These are phyloP conservation scores for Suillus fuscotomentosus DNA, from an alignment of 768 basidiomycete species.

Conservation along the genomic window DNA sequence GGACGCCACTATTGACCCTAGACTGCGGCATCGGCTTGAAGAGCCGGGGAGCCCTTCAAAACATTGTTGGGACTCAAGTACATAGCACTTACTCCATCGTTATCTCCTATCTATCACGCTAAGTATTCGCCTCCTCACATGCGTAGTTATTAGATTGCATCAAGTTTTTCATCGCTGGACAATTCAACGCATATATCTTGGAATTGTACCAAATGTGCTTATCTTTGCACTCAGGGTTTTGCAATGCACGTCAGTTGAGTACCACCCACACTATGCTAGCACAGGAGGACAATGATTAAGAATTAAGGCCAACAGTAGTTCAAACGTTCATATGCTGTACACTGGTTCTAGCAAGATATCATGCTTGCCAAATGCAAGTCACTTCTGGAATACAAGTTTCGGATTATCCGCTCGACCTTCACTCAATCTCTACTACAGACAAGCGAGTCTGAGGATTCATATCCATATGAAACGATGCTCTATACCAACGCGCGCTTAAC, in stretches of 20 bases:
- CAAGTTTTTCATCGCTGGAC: background rate
- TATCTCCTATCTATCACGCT: background rate
- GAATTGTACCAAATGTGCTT: background rate
- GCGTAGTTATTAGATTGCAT: background rate
- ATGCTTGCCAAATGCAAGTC: background rate
- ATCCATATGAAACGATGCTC: conserved; percentile 14
- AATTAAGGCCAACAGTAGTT: background rate
- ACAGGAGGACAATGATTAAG: background rate
- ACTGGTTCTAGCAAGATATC: background rate
- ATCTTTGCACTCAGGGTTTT: background rate
- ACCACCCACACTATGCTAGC: background rate
- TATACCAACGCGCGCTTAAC: conserved; percentile 40
- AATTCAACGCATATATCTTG: background rate
- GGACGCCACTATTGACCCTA: conserved; percentile 24
- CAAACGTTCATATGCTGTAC: background rate
- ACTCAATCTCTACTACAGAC: background rate
- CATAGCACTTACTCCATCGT: background rate
- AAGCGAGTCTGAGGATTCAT: background rate
- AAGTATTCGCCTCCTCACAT: conserved; percentile 1
- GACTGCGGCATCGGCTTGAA: conserved; percentile 30
- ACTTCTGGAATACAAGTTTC: background rate
- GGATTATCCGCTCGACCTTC: background rate
- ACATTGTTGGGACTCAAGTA: conserved; percentile 1
- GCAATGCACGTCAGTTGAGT: background rate
- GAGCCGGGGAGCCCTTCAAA: conserved; percentile 29